A percentile compares a stretch with the other conserved stretches of the same genome.
Conservation (phyloP, 1,139 yeast genomes). For the Saccharomyces hybrid region DNA sequence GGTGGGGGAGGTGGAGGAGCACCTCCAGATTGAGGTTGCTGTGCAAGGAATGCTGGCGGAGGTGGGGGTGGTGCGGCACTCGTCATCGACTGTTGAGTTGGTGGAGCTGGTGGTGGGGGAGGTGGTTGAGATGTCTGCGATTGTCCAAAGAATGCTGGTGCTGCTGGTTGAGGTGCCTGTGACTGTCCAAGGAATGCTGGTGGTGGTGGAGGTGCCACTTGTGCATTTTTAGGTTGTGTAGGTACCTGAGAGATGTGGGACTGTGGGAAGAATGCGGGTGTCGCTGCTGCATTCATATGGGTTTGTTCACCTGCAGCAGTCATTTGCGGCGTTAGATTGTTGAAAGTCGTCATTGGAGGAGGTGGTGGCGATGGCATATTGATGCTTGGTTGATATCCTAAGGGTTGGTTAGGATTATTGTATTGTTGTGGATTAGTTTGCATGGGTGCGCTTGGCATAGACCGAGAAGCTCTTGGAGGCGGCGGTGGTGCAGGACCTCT, state of each 20-base stretch:
- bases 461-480: conserved; percentile 20
- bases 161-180: background rate
- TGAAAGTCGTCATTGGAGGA: conserved; percentile 18
- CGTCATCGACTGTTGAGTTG: conserved; percentile 12
- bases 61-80: conserved; percentile 17
- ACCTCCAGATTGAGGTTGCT: conserved; percentile 12
- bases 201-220: conserved; percentile 15
- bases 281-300: too few species aligned
- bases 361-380: conserved; percentile 20
- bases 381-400: conserved; percentile 1
- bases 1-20: conserved; percentile 35
- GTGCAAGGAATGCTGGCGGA: conserved; percentile 16
- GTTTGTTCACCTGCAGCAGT: conserved; percentile 18
- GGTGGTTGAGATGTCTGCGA: conserved; percentile 8
- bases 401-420: conserved; percentile 8
- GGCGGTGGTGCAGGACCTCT: conserved; percentile 20
- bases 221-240: conserved; percentile 18
- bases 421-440: conserved; percentile 1
- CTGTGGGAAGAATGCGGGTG: conserved; percentile 21
- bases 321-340: conserved; percentile 10
- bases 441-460: conserved; percentile 12
- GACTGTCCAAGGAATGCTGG: conserved; percentile 2
- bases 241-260: conserved; percentile 17
- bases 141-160: background rate
- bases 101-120: conserved; percentile 25